Evolutionary conservation across 1,284 basidiomycete species (phyloP).

Genomic region (Vanrija humicola): DNA sequence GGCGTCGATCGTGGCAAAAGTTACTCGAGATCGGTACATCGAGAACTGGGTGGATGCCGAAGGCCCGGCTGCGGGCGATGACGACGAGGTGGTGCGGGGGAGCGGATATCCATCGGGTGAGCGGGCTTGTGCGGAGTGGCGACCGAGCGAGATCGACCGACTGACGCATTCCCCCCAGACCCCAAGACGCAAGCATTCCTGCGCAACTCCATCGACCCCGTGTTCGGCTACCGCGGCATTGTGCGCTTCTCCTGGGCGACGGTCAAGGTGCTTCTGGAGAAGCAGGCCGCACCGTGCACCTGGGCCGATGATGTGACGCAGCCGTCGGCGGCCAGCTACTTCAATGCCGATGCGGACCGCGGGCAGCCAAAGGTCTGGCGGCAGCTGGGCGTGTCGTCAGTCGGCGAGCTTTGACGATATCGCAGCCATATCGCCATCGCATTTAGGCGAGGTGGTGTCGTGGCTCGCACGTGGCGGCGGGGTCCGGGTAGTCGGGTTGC

Average conservation of each 20-base stretch:
- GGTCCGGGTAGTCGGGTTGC: too few species aligned
- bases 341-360: constrained; percentile 58
- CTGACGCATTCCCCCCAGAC: constrained; percentile 54
- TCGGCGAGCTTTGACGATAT: constrained; percentile 52
- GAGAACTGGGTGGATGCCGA: constrained; percentile 68
- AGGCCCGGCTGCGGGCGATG: constrained; percentile 4
- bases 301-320: constrained; percentile 78
- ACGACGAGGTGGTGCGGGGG: constrained; percentile 52
- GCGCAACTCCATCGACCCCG: constrained; percentile 68
- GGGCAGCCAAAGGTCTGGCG: constrained; percentile 66
- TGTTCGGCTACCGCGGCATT: constrained; percentile 88
- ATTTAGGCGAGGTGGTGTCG: too few species aligned
- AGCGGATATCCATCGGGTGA: constrained; percentile 85
- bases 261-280: constrained; percentile 79
- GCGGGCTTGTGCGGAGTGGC: constrained; percentile 11
- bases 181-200: constrained; percentile 90
- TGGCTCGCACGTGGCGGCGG: too few species aligned
- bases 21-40: constrained; percentile 83
- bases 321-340: constrained; percentile 67
- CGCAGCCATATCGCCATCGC: too few species aligned
- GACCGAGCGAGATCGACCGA: not conserved
- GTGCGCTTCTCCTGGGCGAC: constrained; percentile 96
- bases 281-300: constrained; percentile 67
- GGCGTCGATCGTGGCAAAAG: constrained; percentile 94
- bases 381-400: constrained; percentile 67